A percentile compares a stretch with the other conserved stretches of the same genome.
These are phyloP conservation scores for Saccharum spontaneum DNA, from an alignment of 176 grass and related monocot genomes.

Conservation along the genomic window DNA sequence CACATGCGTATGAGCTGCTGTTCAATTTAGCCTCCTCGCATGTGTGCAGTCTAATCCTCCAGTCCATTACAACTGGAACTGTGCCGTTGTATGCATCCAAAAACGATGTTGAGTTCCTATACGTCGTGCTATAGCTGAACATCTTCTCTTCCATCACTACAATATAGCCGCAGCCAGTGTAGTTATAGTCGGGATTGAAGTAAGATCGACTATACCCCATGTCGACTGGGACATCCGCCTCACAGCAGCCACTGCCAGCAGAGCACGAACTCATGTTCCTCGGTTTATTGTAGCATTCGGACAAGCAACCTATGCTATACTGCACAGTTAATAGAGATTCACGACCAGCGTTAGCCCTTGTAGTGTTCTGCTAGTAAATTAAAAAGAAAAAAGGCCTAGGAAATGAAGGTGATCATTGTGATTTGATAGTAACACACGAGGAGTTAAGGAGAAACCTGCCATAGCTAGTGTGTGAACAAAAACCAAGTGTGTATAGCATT, in stretches of 20 bases:
- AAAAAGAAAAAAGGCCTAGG: no score
- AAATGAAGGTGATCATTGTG: no score
- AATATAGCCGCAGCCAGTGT: slow-evolving; percentile 17
- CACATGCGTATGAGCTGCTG: background rate
- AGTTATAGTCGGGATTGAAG: background rate
- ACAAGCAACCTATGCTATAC: no score
- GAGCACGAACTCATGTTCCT: no score
- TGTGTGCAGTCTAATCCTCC: background rate
- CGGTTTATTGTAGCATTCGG: no score
- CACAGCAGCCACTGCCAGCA: background rate
- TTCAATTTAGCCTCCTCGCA: background rate
- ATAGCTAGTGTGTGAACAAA: no score
- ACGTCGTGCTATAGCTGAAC: background rate
- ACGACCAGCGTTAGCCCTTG: no score
- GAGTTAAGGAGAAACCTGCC: no score
- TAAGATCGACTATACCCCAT: background rate
- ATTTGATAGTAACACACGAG: no score
- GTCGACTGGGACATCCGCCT: background rate
- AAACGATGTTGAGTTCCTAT: background rate
- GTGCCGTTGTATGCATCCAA: fast-evolving
- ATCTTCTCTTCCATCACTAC: background rate
- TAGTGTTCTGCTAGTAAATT: no score
- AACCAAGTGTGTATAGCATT: no score
- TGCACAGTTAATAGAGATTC: no score
- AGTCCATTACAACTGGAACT: slow-evolving; percentile 25